Conservation (phyloP, 1,139 yeast species). For the Candida sanyaensis region DNA sequence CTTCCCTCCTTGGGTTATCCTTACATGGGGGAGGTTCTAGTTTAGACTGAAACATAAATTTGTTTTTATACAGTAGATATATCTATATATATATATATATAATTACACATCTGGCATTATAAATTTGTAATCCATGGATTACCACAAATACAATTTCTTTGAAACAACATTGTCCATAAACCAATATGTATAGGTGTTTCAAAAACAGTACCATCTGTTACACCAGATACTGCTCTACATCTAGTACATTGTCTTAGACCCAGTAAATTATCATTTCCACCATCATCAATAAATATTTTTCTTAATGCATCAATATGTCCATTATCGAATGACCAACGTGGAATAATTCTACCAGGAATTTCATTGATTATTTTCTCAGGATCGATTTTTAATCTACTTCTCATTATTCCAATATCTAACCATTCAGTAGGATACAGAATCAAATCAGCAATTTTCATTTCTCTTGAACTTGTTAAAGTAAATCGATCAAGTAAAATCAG, state of each 20-base stretch:
- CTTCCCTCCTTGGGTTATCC: too few species aligned
- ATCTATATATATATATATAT: too few species aligned
- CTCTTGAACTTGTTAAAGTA: constrained; percentile 35
- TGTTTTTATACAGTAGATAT: too few species aligned
- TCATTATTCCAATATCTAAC: constrained; percentile 53
- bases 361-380: not conserved
- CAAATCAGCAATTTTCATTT: constrained; percentile 48
- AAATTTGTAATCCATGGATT: constrained; percentile 60
- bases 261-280: constrained; percentile 8
- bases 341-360: constrained; percentile 15
- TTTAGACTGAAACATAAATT: too few species aligned
- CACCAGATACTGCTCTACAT: constrained; percentile 63
- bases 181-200: constrained; percentile 40
- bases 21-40: too few species aligned
- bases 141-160: constrained; percentile 78
- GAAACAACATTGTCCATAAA: constrained; percentile 74
- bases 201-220: constrained; percentile 47
- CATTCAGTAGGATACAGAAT: constrained; percentile 72
- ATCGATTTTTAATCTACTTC: constrained; percentile 5
- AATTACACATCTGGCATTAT: constrained; percentile 9
- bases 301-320: constrained; percentile 43
- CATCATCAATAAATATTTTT: constrained; percentile 33
- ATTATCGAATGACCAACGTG: constrained; percentile 19
- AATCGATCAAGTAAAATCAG: constrained; percentile 34
- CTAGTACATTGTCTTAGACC: constrained; percentile 58